Base-by-base conservation (phyloP, 495 filamentous ascomycete genomes). In the Cenococcum geophilum region DNA sequence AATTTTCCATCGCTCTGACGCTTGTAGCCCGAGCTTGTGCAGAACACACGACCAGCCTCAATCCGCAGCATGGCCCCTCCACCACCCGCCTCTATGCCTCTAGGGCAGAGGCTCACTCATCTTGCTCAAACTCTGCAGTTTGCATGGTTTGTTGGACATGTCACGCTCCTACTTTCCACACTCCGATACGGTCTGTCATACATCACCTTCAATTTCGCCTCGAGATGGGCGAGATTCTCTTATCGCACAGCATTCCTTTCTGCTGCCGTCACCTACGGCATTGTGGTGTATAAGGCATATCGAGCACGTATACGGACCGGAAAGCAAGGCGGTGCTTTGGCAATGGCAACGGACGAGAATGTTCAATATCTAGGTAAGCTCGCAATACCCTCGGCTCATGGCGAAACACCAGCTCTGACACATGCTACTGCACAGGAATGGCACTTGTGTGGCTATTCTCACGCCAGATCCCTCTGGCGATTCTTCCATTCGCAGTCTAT, bases 231-330 rank as follows among this genome's bases (percentile, higher is more conserved):
- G 32, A 78, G 80, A 56, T 83, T 95, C 72, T 85, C 85, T 60
- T 98, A 98, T 74, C 91, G 95, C 65, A 79, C 87, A 36, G 88
- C 91, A 43, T 98, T 97, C 73, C 57, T 96, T 58, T 83, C 89
- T 8, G 93, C 93, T 0, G 89, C 91, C 12, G 83, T 82, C 27
- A 97, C 93, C 2, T 98, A 98, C 75, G 93, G 95, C 64, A 97
- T 98, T 61, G 93, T 98, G 20, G 95, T 97, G n/a, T 97, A 95
- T 81, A 98, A 98, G 82, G 90, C 89, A 55, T 92, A 88, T 76
- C 85, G 92, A 59, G 88, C 93, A 61, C 85, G 89, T 59, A 80
- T 77, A 70, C 76, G 77, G 62, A 75, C 76, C 47, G 76, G 82
- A 43, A 81, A 83, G 63, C 78, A 76, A 63, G 83, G 84, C 63